Evolutionary conservation across 495 filamentous ascomycete genomes (phyloP).

Genomic region (Bacidia rubella): DNA sequence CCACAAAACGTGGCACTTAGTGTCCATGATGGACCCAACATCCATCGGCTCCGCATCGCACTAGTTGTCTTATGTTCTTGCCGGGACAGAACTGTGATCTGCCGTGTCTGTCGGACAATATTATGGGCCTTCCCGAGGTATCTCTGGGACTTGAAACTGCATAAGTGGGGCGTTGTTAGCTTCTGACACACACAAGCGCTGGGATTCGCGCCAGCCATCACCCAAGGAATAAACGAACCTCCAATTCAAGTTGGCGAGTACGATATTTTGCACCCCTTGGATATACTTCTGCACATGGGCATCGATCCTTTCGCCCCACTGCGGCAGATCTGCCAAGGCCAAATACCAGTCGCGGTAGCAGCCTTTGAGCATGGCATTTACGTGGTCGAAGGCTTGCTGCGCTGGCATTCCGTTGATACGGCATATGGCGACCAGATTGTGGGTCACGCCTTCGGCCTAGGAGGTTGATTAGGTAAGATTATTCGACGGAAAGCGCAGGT

Average conservation of each 20-base stretch:
- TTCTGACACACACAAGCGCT: no score
- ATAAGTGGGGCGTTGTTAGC: neutral
- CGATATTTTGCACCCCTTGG: constrained; percentile 21
- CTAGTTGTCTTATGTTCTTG: neutral
- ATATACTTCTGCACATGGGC: constrained; percentile 23
- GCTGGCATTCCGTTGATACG: constrained; percentile 18
- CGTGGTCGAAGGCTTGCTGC: constrained; percentile 22
- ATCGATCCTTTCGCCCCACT: constrained; percentile 23
- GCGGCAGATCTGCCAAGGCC: constrained; percentile 20
- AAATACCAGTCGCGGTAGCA: constrained; percentile 25
- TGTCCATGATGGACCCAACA: neutral
- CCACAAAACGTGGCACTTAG: neutral
- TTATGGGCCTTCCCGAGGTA: neutral
- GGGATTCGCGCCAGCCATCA: neutral
- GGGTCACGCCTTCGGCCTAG: constrained; percentile 21
- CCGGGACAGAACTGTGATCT: neutral
- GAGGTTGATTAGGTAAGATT: neutral
- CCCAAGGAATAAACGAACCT: constrained; percentile 16
- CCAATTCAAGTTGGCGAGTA: constrained; percentile 26
- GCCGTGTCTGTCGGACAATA: neutral
- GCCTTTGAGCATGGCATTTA: constrained; percentile 17
- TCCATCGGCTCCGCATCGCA: neutral
- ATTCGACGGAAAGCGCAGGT: neutral
- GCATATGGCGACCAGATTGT: constrained; percentile 25
- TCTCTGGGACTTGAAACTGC: neutral